Base-by-base conservation (phyloP, 176 grass and related monocot genomes). In the Thinopyrum elongatum region DNA sequence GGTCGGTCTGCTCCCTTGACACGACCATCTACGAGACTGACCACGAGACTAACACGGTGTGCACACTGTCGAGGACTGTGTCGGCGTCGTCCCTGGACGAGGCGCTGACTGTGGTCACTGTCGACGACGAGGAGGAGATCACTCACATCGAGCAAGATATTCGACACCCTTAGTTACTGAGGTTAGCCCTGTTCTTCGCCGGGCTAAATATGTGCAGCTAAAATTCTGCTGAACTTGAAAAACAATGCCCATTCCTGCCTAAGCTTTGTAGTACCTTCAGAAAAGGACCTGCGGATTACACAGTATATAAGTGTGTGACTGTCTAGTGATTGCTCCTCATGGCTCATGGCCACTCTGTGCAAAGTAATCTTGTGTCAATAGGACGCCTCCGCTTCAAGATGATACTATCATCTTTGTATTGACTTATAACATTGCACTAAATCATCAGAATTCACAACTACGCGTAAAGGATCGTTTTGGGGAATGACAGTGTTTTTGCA, bases 1-100 rank as follows among this genome's bases (percentile, higher is more conserved):
- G 86, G 19, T 98, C 96, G 12, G 93, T 92, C 25, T 89, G 84
- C 83, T 98, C 96, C 35, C 83, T 98, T 41, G 96, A 93, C 89
- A 94, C 86, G 8, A 90, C 94, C 61, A 57, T 86, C n/a, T 84
- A 92, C n/a, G 94, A 97, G 85, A 92, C 87, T 0, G 82, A 87
- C 15, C 93, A 94, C 1, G 96, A 98, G 81, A 94, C 96, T 0
- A 83, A 91, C 70, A 98, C 93, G 5, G 78, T 95, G 12, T 78
- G 93, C 81, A 98, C 94, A 12, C 80, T 98, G 79, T 95, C 94
- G 0, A 90, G 88, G 34, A 94, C 94, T 12, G 91, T 78, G 55
- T 98, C 96, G 4, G 84, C 65, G 8, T 83, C 84, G 5, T 95
- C 96, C 1, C 74, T 94, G 65, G 96, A 90, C 2, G 89, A 98